Conservation (phyloP, 1,284 basidiomycete genomes). For the Rhodotorula sp. region DNA sequence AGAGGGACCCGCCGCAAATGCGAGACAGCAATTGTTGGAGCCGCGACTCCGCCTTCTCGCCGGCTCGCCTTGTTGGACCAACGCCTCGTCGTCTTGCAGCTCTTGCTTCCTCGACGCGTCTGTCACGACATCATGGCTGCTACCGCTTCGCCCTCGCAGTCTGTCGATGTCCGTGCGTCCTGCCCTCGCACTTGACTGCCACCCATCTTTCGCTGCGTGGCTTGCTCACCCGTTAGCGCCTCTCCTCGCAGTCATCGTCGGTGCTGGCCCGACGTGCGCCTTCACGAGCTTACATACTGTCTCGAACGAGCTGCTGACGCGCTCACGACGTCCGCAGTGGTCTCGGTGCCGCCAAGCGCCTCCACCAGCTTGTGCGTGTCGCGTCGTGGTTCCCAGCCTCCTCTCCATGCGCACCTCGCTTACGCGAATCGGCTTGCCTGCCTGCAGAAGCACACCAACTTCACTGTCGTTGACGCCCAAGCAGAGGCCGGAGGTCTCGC, state of each 20-base stretch:
- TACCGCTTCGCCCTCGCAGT: constrained; percentile 14
- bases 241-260: constrained; percentile 47
- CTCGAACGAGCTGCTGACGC: not conserved
- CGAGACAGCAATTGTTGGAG: no score
- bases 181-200: no score
- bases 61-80: no score
- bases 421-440: not conserved
- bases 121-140: not conserved
- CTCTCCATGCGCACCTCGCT: not conserved
- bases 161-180: constrained; percentile 38
- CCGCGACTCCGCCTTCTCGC: no score
- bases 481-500: constrained; percentile 57
- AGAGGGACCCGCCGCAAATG: no score
- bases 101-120: not conserved
- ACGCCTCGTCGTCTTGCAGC: not conserved
- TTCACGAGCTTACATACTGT: no score
- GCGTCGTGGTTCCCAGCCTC: not conserved
- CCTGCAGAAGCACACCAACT: constrained; percentile 52
- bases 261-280: constrained; percentile 50
- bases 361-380: constrained; percentile 54
- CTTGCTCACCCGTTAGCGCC: not conserved
- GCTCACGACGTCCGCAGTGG: constrained; percentile 49
- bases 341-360: constrained; percentile 58
- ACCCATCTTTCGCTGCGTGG: no score
- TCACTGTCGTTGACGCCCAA: constrained; percentile 55